Base-by-base conservation (phyloP, 768 basidiomycete genomes). In the Mycena vulgaris region DNA sequence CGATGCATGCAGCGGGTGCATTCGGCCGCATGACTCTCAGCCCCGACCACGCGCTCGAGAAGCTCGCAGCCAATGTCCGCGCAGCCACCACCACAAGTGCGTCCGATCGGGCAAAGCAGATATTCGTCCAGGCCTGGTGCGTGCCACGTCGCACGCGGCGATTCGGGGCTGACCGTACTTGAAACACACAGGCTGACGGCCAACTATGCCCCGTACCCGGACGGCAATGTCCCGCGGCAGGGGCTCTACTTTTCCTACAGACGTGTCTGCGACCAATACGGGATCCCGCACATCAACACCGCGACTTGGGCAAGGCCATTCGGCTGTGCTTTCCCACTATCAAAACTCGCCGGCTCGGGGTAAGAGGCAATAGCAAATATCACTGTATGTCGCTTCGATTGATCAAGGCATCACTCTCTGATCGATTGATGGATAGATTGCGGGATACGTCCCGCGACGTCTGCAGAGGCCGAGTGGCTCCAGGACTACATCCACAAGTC, bases 221-320 rank as follows among this genome's bases (percentile, higher is more conserved):
- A 96, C 81, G 95, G 95, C 39, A 96, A 96, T 80, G 96, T 97
- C 39, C 94, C 96, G 51, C 91, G 96, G 60, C 96, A 97, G 78
- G 96, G 95, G 8, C 89, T 98, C 58, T 98, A 97, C 82, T 95
- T 95, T 78, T 97, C 95, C 37, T 98, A 97, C 83, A 89, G 93
- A 70, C 87, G 95, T 63, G 91, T 96, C 65, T 96, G 95, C 81
- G 94, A 96, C 83, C 93, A 95, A 81, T 95, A 96, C 83, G 93
- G 93, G 59, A 94, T 96, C 69, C 94, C 94, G 60, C 95, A 97
- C 78, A 95, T 97, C 85, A 98, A 97, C 85, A 95, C 96, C 40
- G 96, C 96, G 74, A 96, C 96, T 88, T 98, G 75, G 96, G 96
- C 70, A 98, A 98, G 81, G 95, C 96, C 52, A 96, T 98, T 77